These are phyloP conservation scores for Endoconidiophora polonica DNA, from an alignment of 2,329 filamentous ascomycete species.

Conservation along the genomic window DNA sequence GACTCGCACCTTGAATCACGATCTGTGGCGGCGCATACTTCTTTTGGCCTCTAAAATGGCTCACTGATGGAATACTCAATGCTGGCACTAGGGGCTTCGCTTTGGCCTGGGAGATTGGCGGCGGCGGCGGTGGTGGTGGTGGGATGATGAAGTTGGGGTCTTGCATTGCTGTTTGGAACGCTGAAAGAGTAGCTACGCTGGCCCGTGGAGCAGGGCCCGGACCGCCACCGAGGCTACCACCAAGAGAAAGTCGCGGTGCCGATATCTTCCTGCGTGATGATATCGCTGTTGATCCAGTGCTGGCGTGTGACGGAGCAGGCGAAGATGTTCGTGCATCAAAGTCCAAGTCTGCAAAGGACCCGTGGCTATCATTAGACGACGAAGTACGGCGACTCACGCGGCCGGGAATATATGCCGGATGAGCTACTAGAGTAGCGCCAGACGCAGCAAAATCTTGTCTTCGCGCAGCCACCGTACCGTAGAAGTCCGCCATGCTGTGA, in stretches of 20 bases:
- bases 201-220: neutral
- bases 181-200: neutral
- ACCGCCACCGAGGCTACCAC: neutral
- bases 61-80: slow-evolving; percentile 23
- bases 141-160: slow-evolving; percentile 13
- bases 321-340: too few relatives aligned
- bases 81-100: slow-evolving; percentile 19
- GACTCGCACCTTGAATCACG: slow-evolving; percentile 18
- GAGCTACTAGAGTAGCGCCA: slow-evolving; percentile 22
- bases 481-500: slow-evolving; percentile 21
- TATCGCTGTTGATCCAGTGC: too few relatives aligned
- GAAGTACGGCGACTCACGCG: slow-evolving; percentile 18
- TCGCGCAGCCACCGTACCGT: slow-evolving; percentile 15
- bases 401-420: slow-evolving; percentile 31
- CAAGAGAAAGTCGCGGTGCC: too few relatives aligned
- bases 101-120: neutral
- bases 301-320: too few relatives aligned
- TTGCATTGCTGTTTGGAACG: slow-evolving; percentile 2
- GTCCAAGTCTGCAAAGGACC: too few relatives aligned
- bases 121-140: slow-evolving; percentile 17
- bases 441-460: slow-evolving; percentile 4
- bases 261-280: too few relatives aligned
- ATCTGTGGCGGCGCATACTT: slow-evolving; percentile 23
- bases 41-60: slow-evolving; percentile 24
- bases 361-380: too few relatives aligned